A percentile compares a stretch with the other conserved stretches of the same genome.
Evolutionary conservation across 2,329 filamentous ascomycete species (phyloP).

Genomic region (Diaporthe ilicicola): DNA sequence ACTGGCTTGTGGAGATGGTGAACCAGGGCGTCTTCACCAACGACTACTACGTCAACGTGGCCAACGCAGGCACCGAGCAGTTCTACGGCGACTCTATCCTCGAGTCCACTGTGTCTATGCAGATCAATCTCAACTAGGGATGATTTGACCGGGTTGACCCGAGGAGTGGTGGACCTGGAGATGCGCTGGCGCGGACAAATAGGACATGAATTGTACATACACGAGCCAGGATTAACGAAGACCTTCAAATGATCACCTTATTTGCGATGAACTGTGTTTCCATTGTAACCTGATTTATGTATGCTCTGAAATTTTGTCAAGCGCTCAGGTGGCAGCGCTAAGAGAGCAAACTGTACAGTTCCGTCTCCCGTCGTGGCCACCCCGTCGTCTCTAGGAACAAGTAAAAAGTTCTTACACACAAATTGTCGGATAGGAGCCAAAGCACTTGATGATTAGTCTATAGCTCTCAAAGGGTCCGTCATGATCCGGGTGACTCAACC

Average conservation of each 20-base stretch:
- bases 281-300: too few relatives aligned
- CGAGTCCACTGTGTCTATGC: constrained; percentile 12
- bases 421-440: too few relatives aligned
- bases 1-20: constrained; percentile 26
- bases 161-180: neutral
- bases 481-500: too few relatives aligned
- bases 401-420: too few relatives aligned
- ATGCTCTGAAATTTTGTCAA: too few relatives aligned
- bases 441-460: too few relatives aligned
- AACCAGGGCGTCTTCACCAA: constrained; percentile 21
- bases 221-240: neutral
- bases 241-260: neutral
- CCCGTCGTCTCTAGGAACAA: too few relatives aligned
- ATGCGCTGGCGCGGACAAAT: neutral
- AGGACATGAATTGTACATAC: neutral
- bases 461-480: too few relatives aligned
- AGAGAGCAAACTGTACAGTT: too few relatives aligned
- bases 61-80: constrained; percentile 28
- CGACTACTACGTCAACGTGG: constrained; percentile 25
- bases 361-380: too few relatives aligned
- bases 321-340: too few relatives aligned
- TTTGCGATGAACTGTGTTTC: neutral
- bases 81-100: constrained; percentile 27
- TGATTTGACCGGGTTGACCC: neutral
- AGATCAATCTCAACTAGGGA: constrained; percentile 18